These are phyloP conservation scores for Ogataea neopini DNA, from an alignment of 805 yeast species.

Conservation along the genomic window DNA sequence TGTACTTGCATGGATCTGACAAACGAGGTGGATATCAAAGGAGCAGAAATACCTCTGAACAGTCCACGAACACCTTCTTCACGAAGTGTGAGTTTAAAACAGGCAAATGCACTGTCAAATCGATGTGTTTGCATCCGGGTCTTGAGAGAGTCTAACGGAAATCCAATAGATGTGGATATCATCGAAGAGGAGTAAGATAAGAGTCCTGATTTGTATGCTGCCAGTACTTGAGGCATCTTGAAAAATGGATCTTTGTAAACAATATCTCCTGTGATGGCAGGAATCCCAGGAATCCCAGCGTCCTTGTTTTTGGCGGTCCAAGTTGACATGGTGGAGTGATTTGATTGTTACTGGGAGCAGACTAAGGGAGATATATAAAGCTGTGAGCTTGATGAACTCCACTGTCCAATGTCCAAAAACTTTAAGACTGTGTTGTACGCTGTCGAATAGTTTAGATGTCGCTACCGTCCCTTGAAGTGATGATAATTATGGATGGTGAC, in stretches of 20 bases:
- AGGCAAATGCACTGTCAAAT: conserved; percentile 56
- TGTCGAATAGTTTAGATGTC: no score
- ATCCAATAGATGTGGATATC: conserved; percentile 68
- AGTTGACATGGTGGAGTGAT: conserved; percentile 4
- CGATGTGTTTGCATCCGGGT: conserved; percentile 83
- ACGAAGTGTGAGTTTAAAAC: conserved; percentile 53
- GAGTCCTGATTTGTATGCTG: conserved; percentile 57
- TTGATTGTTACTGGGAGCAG: neutral
- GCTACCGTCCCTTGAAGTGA: no score
- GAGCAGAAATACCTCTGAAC: conserved; percentile 76
- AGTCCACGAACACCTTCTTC: conserved; percentile 70
- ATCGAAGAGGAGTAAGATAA: conserved; percentile 67
- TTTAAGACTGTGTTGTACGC: no score
- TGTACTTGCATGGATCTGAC: conserved; percentile 68
- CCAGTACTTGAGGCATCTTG: conserved; percentile 46
- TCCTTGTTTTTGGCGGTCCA: neutral
- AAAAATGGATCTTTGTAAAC: conserved; percentile 47
- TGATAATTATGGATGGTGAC: no score
- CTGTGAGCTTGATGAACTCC: no score
- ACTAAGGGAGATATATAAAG: neutral
- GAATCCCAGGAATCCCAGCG: conserved; percentile 46
- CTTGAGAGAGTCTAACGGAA: conserved; percentile 83
- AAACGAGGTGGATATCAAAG: conserved; percentile 63
- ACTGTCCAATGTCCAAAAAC: no score
- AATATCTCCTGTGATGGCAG: conserved; percentile 62